Percentiles rank a stretch among this genome's conserved stretches.
Conservation (phyloP, 139 green algal genomes). For the Chlamydomonas eustigma region DNA sequence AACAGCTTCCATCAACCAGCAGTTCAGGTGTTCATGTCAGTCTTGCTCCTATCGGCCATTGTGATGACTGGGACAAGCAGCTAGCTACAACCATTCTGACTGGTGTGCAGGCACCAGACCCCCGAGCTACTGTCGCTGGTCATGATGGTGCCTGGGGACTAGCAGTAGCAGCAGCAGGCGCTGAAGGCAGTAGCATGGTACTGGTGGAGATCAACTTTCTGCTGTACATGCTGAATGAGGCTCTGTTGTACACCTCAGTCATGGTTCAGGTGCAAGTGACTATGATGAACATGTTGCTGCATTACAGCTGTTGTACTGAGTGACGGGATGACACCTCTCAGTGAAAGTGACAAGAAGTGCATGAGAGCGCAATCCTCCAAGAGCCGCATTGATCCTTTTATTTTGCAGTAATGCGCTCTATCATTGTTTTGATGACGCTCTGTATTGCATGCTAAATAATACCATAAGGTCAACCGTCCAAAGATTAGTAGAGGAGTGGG, state of each 20-base stretch:
- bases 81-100: too few relatives aligned
- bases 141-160: not conserved
- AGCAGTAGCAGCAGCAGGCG: not conserved
- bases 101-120: not conserved
- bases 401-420: not conserved
- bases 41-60: too few relatives aligned
- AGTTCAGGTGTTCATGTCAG: too few relatives aligned
- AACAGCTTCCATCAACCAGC: too few relatives aligned
- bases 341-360: not conserved
- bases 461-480: too few relatives aligned
- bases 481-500: too few relatives aligned
- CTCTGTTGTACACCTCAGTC: slow-evolving; percentile 61
- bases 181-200: slow-evolving; percentile 8
- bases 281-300: slow-evolving; percentile 1
- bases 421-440: not conserved
- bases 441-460: too few relatives aligned
- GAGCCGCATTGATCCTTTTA: not conserved
- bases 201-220: slow-evolving; percentile 53
- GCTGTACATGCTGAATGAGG: slow-evolving; percentile 69
- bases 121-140: not conserved
- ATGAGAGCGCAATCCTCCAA: not conserved
- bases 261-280: slow-evolving; percentile 55
- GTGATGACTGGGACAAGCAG: too few relatives aligned
- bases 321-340: too few relatives aligned
- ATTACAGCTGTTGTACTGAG: too few relatives aligned